Percentiles rank a stretch among this genome's conserved stretches.
phyloP scores from a whole-genome alignment of 2,329 filamentous ascomycete genomes.

The Colletotrichum limetticola region DNA sequence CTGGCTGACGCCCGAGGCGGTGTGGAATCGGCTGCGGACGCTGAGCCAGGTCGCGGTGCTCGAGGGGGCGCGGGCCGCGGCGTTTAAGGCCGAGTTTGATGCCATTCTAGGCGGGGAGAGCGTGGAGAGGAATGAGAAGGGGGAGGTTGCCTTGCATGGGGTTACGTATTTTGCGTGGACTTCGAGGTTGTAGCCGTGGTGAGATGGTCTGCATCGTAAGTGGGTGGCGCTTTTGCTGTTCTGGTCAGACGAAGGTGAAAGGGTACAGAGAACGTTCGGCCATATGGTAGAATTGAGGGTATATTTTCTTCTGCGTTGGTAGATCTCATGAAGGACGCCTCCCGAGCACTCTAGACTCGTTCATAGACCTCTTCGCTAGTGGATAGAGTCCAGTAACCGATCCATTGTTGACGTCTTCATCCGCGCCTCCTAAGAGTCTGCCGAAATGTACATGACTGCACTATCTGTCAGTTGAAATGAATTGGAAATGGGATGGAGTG shows the following conservation, averaged over 20 bases:
- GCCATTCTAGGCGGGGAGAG: conserved; percentile 63
- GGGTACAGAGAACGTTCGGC: background rate
- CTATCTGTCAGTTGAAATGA: conserved; percentile 33
- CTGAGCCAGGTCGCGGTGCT: conserved; percentile 75
- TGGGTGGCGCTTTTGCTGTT: background rate
- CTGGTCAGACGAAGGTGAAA: background rate
- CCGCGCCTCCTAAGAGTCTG: conserved; percentile 58
- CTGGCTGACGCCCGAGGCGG: conserved; percentile 65
- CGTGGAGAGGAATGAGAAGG: conserved; percentile 68
- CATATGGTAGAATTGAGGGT: conserved; percentile 13
- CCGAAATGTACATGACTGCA: conserved; percentile 77
- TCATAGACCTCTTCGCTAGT: background rate
- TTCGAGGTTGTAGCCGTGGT: conserved; percentile 49
- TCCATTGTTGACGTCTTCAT: background rate
- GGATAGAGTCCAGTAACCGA: background rate
- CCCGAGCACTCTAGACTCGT: background rate
- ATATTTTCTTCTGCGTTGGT: conserved; percentile 28
- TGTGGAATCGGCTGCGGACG: conserved; percentile 74
- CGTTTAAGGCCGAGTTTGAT: conserved; percentile 62
- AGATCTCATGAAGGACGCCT: conserved; percentile 19
- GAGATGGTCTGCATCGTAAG: background rate
- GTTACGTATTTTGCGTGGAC: conserved; percentile 74
- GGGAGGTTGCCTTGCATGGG: conserved; percentile 73
- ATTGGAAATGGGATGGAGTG: background rate
- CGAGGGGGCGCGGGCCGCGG: conserved; percentile 58